These are phyloP conservation scores for Phytopythium oedochilum DNA, from an alignment of 352 stramenopile species.

Conservation along the genomic window DNA sequence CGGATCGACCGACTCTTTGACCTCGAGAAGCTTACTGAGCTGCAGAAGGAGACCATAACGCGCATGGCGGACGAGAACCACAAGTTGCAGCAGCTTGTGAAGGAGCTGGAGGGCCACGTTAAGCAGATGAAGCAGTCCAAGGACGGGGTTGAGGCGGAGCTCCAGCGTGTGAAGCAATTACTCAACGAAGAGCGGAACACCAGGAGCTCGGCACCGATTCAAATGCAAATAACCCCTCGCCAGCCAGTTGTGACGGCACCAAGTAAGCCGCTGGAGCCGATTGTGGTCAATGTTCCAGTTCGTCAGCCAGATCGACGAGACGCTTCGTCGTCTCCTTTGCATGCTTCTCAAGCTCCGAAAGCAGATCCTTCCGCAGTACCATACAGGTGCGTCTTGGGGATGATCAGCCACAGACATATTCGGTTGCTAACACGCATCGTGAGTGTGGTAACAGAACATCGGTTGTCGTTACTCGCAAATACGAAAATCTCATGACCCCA, in stretches of 20 bases:
- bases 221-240: constrained; percentile 12
- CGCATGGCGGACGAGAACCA: constrained; percentile 73
- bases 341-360: constrained; percentile 10
- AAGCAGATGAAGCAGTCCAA: constrained; percentile 80
- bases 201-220: constrained; percentile 22
- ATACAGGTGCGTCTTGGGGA: constrained; percentile 13
- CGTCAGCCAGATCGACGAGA: constrained; percentile 42
- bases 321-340: constrained; percentile 57
- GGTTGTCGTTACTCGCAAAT: constrained; percentile 27
- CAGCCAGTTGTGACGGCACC: neutral
- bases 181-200: constrained; percentile 67
- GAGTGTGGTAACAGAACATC: constrained; percentile 10
- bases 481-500: constrained; percentile 17
- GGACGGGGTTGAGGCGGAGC: constrained; percentile 57
- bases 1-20: constrained; percentile 82
- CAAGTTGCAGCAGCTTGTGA: constrained; percentile 74
- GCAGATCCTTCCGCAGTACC: constrained; percentile 1
- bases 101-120: constrained; percentile 79
- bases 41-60: constrained; percentile 70
- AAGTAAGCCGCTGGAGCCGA: constrained; percentile 10
- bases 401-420: neutral
- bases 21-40: constrained; percentile 76
- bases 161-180: constrained; percentile 50
- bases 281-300: constrained; percentile 7
- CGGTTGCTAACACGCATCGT: neutral